Evolutionary conservation across 2,329 filamentous ascomycete genomes (phyloP).

Genomic region (Aureobasidium musti): DNA sequence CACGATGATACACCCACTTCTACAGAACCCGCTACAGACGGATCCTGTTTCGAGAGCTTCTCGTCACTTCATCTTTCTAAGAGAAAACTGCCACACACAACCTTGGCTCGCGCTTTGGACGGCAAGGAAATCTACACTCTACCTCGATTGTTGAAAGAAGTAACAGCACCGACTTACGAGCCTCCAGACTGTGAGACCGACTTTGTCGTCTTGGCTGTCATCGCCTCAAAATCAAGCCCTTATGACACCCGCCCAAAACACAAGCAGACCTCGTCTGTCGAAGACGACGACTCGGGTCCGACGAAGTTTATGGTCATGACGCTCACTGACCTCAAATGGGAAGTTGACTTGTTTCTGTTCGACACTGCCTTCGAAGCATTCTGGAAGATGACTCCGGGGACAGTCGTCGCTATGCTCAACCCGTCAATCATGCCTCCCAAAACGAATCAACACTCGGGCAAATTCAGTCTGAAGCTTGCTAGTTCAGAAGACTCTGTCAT

Average conservation of each 20-base stretch:
- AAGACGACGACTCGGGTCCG: slow-evolving; percentile 52
- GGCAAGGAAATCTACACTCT: slow-evolving; percentile 76
- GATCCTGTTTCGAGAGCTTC: slow-evolving; percentile 75
- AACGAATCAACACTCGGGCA: slow-evolving; percentile 70
- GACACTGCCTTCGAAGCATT: slow-evolving; percentile 86
- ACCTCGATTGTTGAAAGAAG: slow-evolving; percentile 74
- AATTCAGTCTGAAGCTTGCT: slow-evolving; percentile 81
- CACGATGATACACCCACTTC: slow-evolving; percentile 17
- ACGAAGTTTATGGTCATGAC: slow-evolving; percentile 89
- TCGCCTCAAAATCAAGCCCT: slow-evolving; percentile 86
- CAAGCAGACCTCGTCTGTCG: slow-evolving; percentile 46
- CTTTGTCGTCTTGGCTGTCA: slow-evolving; percentile 82
- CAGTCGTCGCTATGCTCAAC: slow-evolving; percentile 87
- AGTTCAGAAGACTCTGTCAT: slow-evolving; percentile 86
- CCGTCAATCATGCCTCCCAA: slow-evolving; percentile 87
- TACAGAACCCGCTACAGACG: slow-evolving; percentile 35
- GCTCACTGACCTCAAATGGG: slow-evolving; percentile 84
- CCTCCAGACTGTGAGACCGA: slow-evolving; percentile 82
- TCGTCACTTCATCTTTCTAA: slow-evolving; percentile 82
- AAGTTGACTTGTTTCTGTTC: slow-evolving; percentile 90
- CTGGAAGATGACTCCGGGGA: slow-evolving; percentile 93
- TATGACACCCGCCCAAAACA: slow-evolving; percentile 58
- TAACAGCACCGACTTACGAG: slow-evolving; percentile 81
- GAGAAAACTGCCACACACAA: slow-evolving; percentile 77
- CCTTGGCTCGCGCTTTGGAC: slow-evolving; percentile 74